These are phyloP conservation scores for Kondoa malvinella DNA, from an alignment of 768 basidiomycete genomes.

Conservation along the genomic window DNA sequence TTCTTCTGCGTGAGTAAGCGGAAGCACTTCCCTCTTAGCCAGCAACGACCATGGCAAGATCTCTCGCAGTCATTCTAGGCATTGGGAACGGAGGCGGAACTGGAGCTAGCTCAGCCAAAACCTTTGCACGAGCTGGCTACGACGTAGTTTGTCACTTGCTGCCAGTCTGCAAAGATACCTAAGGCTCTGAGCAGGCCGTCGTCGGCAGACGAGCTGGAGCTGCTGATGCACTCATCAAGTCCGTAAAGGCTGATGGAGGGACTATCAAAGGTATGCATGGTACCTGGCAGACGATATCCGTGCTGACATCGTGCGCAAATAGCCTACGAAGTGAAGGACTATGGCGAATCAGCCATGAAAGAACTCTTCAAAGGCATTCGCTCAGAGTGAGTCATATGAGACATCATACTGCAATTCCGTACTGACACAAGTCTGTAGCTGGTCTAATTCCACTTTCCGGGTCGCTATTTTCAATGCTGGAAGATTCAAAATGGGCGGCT, in stretches of 20 bases:
- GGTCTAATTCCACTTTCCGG: background rate
- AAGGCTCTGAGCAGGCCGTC: too few relatives aligned
- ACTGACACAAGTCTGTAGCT: background rate
- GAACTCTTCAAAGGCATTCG: background rate
- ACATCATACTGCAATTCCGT: background rate
- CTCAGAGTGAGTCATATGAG: background rate
- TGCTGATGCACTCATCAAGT: too few relatives aligned
- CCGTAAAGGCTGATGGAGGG: background rate
- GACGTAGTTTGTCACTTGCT: background rate
- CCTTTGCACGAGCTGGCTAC: background rate
- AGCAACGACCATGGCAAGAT: too few relatives aligned
- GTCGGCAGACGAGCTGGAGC: too few relatives aligned
- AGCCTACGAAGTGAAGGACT: background rate
- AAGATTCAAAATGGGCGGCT: background rate
- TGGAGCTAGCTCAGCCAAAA: background rate
- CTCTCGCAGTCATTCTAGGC: too few relatives aligned
- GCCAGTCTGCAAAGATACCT: too few relatives aligned
- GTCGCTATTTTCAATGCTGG: background rate
- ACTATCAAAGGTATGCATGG: background rate
- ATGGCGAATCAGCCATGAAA: background rate
- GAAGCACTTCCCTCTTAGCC: too few relatives aligned
- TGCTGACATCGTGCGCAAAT: too few relatives aligned
- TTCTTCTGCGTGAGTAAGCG: too few relatives aligned
- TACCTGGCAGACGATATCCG: background rate
- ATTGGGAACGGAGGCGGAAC: too few relatives aligned